Evolutionary conservation across 495 filamentous ascomycete species (phyloP).

Genomic region (Penicillium goetzii): DNA sequence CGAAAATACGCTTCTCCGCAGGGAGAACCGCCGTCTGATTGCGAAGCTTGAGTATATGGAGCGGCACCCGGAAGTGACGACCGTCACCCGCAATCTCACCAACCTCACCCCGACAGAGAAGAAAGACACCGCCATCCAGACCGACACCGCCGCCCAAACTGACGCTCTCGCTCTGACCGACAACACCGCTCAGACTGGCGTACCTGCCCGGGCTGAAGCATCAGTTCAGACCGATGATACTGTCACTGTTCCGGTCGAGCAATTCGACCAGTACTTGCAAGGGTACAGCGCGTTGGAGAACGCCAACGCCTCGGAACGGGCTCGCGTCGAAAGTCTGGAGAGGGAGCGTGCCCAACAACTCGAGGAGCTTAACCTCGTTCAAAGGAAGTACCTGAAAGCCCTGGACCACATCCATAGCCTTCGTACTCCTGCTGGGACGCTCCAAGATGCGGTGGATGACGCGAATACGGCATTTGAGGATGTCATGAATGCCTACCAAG

Average conservation of each 20-base stretch:
- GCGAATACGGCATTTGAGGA: not conserved
- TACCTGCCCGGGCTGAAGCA: not conserved
- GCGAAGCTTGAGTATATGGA: no score
- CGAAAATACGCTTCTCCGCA: no score
- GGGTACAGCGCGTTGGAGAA: not conserved
- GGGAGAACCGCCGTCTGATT: no score
- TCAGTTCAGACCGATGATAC: not conserved
- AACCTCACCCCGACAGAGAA: not conserved
- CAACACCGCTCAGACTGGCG: not conserved
- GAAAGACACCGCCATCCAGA: slow-evolving; percentile 1
- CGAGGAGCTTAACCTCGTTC: not conserved
- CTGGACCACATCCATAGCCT: not conserved
- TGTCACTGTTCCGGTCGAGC: not conserved
- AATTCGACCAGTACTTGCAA: no score
- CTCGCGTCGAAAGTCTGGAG: not conserved
- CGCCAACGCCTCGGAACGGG: not conserved
- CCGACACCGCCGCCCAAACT: not conserved
- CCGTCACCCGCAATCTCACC: not conserved
- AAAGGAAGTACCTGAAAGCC: not conserved
- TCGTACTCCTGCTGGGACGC: not conserved
- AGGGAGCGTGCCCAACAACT: not conserved
- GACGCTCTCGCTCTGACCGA: not conserved
- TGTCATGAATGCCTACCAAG: not conserved
- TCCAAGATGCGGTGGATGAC: not conserved
- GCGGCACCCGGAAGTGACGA: no score